phyloP scores from a whole-genome alignment of 179 eudicot genomes.

The Kewa caespitosa region DNA sequence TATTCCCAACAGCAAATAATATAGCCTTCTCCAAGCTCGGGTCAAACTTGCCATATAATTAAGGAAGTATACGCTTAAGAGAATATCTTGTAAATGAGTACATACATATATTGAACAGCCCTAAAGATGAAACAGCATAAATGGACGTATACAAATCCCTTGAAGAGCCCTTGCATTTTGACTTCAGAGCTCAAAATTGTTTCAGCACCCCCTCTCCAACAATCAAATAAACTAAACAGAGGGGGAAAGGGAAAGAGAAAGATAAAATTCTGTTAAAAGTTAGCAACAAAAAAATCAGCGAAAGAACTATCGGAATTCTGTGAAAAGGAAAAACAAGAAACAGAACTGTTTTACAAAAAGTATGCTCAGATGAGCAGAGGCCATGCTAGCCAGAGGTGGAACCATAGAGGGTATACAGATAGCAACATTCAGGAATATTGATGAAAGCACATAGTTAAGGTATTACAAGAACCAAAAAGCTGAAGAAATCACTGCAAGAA shows the following conservation, averaged over 20 bases:
- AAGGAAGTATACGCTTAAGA: slow-evolving; percentile 40
- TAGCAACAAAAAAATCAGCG: too few species aligned
- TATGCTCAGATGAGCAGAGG: not conserved
- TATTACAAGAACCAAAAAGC: not conserved
- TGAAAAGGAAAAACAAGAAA: too few species aligned
- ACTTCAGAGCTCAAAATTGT: not conserved
- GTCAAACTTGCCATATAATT: slow-evolving; percentile 66
- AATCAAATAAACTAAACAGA: too few species aligned
- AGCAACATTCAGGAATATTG: not conserved
- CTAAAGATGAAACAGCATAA: not conserved
- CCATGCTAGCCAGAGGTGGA: too few species aligned
- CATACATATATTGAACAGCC: not conserved
- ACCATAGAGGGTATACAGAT: too few species aligned
- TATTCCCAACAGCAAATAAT: slow-evolving; percentile 91
- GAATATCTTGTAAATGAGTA: not conserved
- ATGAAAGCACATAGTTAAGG: not conserved
- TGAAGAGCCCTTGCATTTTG: not conserved
- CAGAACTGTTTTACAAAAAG: not conserved
- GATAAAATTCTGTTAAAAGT: too few species aligned
- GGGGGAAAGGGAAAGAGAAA: too few species aligned
- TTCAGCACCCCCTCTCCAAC: not conserved
- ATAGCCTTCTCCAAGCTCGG: slow-evolving; percentile 87
- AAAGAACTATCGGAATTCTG: too few species aligned
- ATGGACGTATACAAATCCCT: not conserved
- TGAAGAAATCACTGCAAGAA: not conserved